Percentiles rank a stretch among this genome's conserved stretches.
These are phyloP conservation scores for Cyberlindnera saturnus DNA, from an alignment of 805 yeast genomes.

Conservation along the genomic window DNA sequence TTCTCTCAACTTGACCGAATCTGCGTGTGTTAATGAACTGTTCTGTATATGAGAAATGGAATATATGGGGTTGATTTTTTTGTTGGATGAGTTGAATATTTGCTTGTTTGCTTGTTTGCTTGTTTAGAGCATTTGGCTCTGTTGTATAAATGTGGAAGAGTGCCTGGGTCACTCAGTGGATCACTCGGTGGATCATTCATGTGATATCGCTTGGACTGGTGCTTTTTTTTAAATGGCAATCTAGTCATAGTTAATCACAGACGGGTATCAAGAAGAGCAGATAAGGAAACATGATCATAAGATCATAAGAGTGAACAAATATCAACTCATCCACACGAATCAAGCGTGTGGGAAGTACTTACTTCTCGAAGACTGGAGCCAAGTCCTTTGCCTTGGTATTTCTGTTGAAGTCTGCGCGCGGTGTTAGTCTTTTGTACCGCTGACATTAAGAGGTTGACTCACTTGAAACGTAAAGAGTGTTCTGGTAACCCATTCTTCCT, in stretches of 20 bases:
- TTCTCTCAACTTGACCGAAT: slow-evolving; percentile 50
- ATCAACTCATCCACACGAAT: background rate
- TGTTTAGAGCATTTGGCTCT: background rate
- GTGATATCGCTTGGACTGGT: background rate
- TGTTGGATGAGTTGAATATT: background rate
- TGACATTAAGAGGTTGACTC: slow-evolving; percentile 7
- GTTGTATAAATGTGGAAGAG: background rate
- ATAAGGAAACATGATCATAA: background rate
- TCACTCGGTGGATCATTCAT: too few species aligned
- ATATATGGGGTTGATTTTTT: background rate
- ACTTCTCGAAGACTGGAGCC: slow-evolving; percentile 57
- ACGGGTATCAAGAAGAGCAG: background rate
- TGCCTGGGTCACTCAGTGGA: too few species aligned
- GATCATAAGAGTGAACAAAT: background rate
- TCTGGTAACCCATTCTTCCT: slow-evolving; percentile 22
- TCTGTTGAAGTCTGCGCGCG: slow-evolving; percentile 35
- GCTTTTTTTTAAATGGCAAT: background rate
- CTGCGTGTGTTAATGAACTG: slow-evolving; percentile 24
- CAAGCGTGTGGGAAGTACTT: slow-evolving; percentile 27
- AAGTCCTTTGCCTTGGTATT: slow-evolving; percentile 50
- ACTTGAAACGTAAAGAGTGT: slow-evolving; percentile 49
- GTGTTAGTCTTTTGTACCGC: background rate
- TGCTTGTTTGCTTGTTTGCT: background rate
- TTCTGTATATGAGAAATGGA: background rate
- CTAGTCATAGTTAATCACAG: slow-evolving; percentile 1